These are phyloP conservation scores for Globisporangium abappressorium DNA, from an alignment of 352 stramenopile species.

Conservation along the genomic window DNA sequence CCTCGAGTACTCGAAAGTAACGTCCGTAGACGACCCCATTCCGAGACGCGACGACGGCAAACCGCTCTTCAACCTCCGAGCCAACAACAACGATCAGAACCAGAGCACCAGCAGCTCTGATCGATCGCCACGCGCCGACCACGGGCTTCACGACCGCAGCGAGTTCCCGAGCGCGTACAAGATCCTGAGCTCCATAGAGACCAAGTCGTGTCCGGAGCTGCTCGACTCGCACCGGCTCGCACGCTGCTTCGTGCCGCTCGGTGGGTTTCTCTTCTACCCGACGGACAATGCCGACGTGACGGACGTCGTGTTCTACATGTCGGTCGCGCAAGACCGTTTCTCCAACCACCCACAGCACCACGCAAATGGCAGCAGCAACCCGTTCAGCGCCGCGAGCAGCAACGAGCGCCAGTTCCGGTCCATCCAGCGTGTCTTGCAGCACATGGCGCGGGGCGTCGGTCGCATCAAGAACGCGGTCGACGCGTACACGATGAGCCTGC, in stretches of 20 bases:
- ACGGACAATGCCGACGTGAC: constrained; percentile 56
- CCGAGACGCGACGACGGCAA: constrained; percentile 20
- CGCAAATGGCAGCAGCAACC: constrained; percentile 17
- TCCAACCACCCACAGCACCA: constrained; percentile 9
- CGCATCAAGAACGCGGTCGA: constrained; percentile 57
- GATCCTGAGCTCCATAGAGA: constrained; percentile 67
- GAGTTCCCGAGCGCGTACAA: constrained; percentile 58
- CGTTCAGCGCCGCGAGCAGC: constrained; percentile 20
- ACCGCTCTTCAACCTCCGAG: constrained; percentile 14
- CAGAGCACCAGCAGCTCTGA: not conserved
- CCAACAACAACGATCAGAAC: constrained; percentile 35
- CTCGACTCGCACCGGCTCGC: constrained; percentile 57
- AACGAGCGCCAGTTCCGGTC: constrained; percentile 64
- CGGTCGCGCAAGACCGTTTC: constrained; percentile 25
- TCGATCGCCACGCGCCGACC: constrained; percentile 8
- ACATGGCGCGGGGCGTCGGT: constrained; percentile 54
- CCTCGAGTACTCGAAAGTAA: constrained; percentile 63
- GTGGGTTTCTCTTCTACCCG: constrained; percentile 67
- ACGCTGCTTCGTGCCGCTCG: constrained; percentile 54
- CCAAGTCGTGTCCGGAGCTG: constrained; percentile 62
- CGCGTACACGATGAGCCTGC: constrained; percentile 55
- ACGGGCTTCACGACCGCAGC: constrained; percentile 23
- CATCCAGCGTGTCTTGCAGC: constrained; percentile 48
- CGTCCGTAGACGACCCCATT: constrained; percentile 45
- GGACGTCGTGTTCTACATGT: constrained; percentile 81